These are phyloP conservation scores for Emergomyces orientalis DNA, from an alignment of 2,329 filamentous ascomycete genomes.

Conservation along the genomic window DNA sequence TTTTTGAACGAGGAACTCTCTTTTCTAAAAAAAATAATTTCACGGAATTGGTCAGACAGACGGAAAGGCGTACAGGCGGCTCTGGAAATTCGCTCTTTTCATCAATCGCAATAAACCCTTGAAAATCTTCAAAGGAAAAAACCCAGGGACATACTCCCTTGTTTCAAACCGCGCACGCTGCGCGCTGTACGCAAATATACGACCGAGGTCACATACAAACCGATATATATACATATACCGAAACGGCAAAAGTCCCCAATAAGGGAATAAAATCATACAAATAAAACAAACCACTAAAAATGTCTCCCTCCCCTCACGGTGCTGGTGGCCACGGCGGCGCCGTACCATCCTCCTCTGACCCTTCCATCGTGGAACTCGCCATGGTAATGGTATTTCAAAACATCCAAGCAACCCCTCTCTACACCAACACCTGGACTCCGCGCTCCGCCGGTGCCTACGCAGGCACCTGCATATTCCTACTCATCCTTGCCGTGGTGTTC, in stretches of 20 bases:
- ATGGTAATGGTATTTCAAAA: constrained; percentile 39
- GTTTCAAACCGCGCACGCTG: not conserved
- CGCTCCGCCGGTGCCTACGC: constrained; percentile 62
- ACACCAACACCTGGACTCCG: constrained; percentile 65
- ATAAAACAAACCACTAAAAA: not conserved
- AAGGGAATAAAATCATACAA: not conserved
- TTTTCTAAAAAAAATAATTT: not conserved
- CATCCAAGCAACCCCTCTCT: constrained; percentile 53
- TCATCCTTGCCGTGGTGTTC: constrained; percentile 61
- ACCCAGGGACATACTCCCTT: not conserved
- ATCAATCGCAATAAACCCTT: not conserved
- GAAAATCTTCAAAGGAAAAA: not conserved
- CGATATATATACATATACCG: not conserved
- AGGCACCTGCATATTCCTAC: constrained; percentile 84
- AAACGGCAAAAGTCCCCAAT: no score
- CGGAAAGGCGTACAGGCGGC: not conserved
- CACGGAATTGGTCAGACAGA: not conserved
- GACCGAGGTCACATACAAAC: not conserved
- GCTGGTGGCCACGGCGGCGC: not conserved
- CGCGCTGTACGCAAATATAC: not conserved
- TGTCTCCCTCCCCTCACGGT: constrained; percentile 6
- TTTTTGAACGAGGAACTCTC: not conserved
- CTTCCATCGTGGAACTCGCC: constrained; percentile 15
- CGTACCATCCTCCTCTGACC: constrained; percentile 8
- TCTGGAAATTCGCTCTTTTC: not conserved